Evolutionary conservation across 352 stramenopile species (phyloP), one percentile per base, ranked within the genome.

Genomic region (Globisporangium middletonii): DNA sequence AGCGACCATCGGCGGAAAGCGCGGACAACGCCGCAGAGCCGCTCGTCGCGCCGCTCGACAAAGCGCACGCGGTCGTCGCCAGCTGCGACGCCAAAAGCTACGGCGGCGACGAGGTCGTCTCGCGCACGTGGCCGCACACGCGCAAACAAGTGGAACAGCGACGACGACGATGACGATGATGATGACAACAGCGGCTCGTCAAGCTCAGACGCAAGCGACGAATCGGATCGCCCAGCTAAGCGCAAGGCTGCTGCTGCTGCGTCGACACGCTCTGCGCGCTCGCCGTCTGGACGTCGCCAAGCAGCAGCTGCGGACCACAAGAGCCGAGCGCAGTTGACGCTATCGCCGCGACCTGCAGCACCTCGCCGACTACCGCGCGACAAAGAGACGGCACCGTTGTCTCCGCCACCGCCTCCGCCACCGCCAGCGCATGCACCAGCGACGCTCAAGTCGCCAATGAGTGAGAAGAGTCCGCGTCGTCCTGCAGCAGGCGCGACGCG

Each of bases 381-480:
- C 46, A 33, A 67, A 16, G n/a, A 62, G 53, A 44, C 28, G 18
- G 18, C 42, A 23, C n/a, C 27, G 54, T 65, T 55, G 44, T 64
- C 70, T 50, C 63, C 30, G 37, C 30, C 72, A 23, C 60, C 68
- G 33, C 68, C 63, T 16, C 72, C 71, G 18, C 63, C 68, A 52
- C 62, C 62, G 7, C 68, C 68, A 62, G 43, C 61, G 42, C 47
- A 46, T 16, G 18, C n/a, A 4, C 38, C 50, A 47, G 35, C 30
- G 12, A 46, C 23, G 4, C 41, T 37, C 2, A 59, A 53, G 41
- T 59, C 28, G 27, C 42, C 47, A 7, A 33, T 49, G 26, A 38
- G 52, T 8, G 43, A 35, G 11, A 59, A 54, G 35, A 63, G 50
- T 13, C 58, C 57, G 37, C 57, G 50, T 4, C 37, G 19, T 42